Percentiles rank a stretch among this genome's conserved stretches.
These are phyloP conservation scores for Candida mattraensis DNA, from an alignment of 805 yeast species.

Conservation along the genomic window DNA sequence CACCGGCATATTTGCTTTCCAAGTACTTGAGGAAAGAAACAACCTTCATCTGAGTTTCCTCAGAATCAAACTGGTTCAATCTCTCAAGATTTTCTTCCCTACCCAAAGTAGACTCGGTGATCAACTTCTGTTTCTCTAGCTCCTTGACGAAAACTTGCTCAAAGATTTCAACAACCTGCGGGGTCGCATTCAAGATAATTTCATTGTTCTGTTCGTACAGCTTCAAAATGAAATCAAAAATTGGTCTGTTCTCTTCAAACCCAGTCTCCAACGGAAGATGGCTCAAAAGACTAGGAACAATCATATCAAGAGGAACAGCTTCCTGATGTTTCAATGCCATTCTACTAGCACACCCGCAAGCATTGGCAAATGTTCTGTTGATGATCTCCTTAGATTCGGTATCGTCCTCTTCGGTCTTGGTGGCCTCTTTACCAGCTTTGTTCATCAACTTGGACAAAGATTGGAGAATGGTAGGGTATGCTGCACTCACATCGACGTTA, in stretches of 20 bases:
- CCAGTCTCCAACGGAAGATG: constrained; percentile 88
- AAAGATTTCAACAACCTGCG: constrained; percentile 64
- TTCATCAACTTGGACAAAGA: constrained; percentile 69
- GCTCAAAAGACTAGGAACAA: constrained; percentile 68
- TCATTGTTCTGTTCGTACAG: constrained; percentile 66
- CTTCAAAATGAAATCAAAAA: constrained; percentile 72
- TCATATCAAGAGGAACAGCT: constrained; percentile 74
- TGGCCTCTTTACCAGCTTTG: constrained; percentile 72
- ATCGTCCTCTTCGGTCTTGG: constrained; percentile 60
- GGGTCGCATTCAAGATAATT: constrained; percentile 53
- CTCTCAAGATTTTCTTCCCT: constrained; percentile 81
- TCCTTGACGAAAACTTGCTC: constrained; percentile 74
- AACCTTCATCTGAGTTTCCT: constrained; percentile 63
- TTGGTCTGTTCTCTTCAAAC: constrained; percentile 89
- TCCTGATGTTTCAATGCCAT: constrained; percentile 72
- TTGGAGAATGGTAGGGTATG: constrained; percentile 67
- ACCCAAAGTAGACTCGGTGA: constrained; percentile 75
- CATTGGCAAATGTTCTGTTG: constrained; percentile 86
- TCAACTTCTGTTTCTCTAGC: constrained; percentile 66
- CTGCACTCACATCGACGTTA: constrained; percentile 52
- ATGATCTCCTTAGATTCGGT: constrained; percentile 78
- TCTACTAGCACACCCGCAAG: constrained; percentile 96
- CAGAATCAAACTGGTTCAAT: constrained; percentile 74
- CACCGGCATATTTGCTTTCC: constrained; percentile 62
- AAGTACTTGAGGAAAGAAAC: constrained; percentile 71